These are phyloP conservation scores for Elongisporangium senticosum DNA, from an alignment of 352 stramenopile genomes.

Conservation along the genomic window DNA sequence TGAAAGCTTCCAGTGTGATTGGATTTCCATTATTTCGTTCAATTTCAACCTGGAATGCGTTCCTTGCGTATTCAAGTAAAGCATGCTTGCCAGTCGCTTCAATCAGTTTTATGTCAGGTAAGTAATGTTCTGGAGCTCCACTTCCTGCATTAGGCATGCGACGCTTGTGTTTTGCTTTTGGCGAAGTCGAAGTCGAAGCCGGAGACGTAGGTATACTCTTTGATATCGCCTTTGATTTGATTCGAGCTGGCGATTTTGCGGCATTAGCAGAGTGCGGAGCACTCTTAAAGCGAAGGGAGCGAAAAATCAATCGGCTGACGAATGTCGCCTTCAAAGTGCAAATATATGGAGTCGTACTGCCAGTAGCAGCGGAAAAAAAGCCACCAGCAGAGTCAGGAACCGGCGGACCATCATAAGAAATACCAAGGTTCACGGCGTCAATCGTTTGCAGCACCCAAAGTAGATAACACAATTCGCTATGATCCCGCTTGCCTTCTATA, in stretches of 20 bases:
- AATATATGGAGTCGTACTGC: conserved; percentile 11
- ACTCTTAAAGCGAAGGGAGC: conserved; percentile 35
- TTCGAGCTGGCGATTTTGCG: conserved; percentile 6
- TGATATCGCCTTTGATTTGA: conserved; percentile 9
- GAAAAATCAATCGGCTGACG: conserved; percentile 40
- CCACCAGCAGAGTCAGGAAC: background rate
- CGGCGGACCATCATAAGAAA: conserved; percentile 33
- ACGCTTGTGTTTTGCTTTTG: conserved; percentile 25
- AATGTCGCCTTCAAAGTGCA: conserved; percentile 54
- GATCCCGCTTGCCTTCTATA: conserved; percentile 24
- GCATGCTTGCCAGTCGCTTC: background rate
- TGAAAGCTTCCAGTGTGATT: conserved; percentile 48
- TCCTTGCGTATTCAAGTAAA: conserved; percentile 10
- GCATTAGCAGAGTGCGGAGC: conserved; percentile 9
- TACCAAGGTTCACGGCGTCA: conserved; percentile 33
- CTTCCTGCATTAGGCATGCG: conserved; percentile 10
- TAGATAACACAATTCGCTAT: conserved; percentile 45
- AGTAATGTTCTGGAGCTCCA: no score
- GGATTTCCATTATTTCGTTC: conserved; percentile 23
- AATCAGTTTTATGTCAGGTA: background rate
- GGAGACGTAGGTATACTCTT: conserved; percentile 5
- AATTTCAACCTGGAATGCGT: conserved; percentile 17
- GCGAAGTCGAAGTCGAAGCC: conserved; percentile 8
- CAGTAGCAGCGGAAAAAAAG: no score
- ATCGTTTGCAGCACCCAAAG: conserved; percentile 51